A percentile compares a stretch with the other conserved stretches of the same genome.
phyloP scores from a whole-genome alignment of 768 basidiomycete genomes.

The Obba rivulosa region DNA sequence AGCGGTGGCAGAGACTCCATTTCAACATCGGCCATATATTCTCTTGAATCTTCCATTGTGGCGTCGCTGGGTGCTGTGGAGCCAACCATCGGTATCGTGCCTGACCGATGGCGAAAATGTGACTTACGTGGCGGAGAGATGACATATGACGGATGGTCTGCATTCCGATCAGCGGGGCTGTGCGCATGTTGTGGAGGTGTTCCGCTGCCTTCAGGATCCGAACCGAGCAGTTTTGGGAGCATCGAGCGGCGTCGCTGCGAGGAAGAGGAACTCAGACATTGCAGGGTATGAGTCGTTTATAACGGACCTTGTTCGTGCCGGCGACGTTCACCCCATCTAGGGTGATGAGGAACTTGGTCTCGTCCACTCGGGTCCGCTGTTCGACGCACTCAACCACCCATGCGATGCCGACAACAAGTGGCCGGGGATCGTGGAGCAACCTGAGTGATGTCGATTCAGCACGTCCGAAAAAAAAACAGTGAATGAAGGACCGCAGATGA shows the following conservation, averaged over 20 bases:
- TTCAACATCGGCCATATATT: slow-evolving; percentile 31
- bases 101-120: slow-evolving; percentile 11
- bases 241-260: slow-evolving; percentile 67
- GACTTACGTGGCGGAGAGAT: not conserved
- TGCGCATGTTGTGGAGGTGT: not conserved
- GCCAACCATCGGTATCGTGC: not conserved
- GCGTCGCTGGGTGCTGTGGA: slow-evolving; percentile 3
- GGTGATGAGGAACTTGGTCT: slow-evolving; percentile 60
- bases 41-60: slow-evolving; percentile 7
- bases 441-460: slow-evolving; percentile 26
- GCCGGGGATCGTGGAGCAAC: slow-evolving; percentile 60
- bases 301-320: slow-evolving; percentile 55
- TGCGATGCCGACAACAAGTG: slow-evolving; percentile 73
- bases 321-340: slow-evolving; percentile 51
- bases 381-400: slow-evolving; percentile 90
- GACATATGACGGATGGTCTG: not conserved
- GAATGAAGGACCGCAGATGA: slow-evolving; percentile 1
- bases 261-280: too few species aligned
- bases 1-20: slow-evolving; percentile 57
- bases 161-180: not conserved
- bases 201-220: slow-evolving; percentile 1
- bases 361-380: slow-evolving; percentile 56
- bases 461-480: not conserved
- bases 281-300: not conserved
- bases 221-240: slow-evolving; percentile 52